Evolutionary conservation across 805 yeast species (phyloP).

Genomic region (Hyphopichia homilentoma): DNA sequence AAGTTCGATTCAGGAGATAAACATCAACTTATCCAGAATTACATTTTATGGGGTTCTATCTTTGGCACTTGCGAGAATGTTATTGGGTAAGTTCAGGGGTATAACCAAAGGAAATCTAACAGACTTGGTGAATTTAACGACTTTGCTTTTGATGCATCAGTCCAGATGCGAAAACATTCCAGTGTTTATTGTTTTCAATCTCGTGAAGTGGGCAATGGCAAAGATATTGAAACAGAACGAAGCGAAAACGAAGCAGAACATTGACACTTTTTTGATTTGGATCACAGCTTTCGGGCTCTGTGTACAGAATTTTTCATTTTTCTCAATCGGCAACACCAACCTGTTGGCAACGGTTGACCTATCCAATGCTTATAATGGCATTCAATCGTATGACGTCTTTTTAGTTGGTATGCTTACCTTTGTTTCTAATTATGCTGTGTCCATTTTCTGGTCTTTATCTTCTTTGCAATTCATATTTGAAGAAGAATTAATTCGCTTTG

Average conservation of each 20-base stretch:
- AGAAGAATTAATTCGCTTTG: slow-evolving; percentile 13
- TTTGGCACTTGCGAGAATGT: slow-evolving; percentile 27
- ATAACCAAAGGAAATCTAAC: slow-evolving; percentile 25
- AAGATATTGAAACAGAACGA: slow-evolving; percentile 7
- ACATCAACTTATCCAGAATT: slow-evolving; percentile 23
- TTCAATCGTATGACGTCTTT: slow-evolving; percentile 62
- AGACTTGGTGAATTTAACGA: slow-evolving; percentile 31
- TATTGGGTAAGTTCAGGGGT: slow-evolving; percentile 18
- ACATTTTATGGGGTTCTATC: slow-evolving; percentile 22
- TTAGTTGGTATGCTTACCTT: slow-evolving; percentile 77
- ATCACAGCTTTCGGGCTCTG: slow-evolving; percentile 41
- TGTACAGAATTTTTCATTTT: slow-evolving; percentile 74
- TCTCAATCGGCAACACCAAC: slow-evolving; percentile 86
- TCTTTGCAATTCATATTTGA: slow-evolving; percentile 40
- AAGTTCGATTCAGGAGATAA: slow-evolving; percentile 18
- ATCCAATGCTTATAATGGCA: slow-evolving; percentile 89
- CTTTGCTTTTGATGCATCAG: slow-evolving; percentile 51
- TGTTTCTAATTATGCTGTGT: slow-evolving; percentile 79
- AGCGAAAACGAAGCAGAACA: slow-evolving; percentile 3
- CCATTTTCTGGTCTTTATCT: slow-evolving; percentile 73
- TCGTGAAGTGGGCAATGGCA: slow-evolving; percentile 20
- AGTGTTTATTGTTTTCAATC: slow-evolving; percentile 38
- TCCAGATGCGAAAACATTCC: slow-evolving; percentile 55
- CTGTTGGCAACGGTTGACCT: slow-evolving; percentile 88
- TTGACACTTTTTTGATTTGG: slow-evolving; percentile 18